A percentile compares a stretch with the other conserved stretches of the same genome.
These are phyloP conservation scores for Calocera cornea DNA, from an alignment of 768 basidiomycete species.

Conservation along the genomic window DNA sequence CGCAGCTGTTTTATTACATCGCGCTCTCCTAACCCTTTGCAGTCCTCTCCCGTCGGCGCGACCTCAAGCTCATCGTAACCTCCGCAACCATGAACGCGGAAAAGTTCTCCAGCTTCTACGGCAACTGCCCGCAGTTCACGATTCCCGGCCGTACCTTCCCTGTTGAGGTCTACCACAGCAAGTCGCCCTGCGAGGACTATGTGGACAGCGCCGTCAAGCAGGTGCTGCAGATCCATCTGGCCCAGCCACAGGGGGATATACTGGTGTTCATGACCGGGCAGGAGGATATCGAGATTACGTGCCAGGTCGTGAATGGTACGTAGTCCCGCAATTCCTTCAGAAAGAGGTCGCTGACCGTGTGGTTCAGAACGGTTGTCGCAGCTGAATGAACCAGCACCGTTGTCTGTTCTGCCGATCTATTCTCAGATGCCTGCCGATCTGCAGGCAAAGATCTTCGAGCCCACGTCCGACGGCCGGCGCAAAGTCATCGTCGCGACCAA, in stretches of 20 bases:
- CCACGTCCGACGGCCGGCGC: constrained; percentile 82
- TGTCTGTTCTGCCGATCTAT: constrained; percentile 94
- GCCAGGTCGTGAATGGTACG: constrained; percentile 78
- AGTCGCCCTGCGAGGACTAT: constrained; percentile 98
- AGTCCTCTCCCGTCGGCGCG: constrained; percentile 80
- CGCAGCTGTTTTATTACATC: not conserved
- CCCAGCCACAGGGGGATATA: constrained; percentile 84
- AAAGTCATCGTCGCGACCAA: constrained; percentile 99
- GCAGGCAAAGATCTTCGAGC: constrained; percentile 94
- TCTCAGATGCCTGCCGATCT: constrained; percentile 99
- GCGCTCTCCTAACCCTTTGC: not conserved
- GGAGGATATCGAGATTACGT: constrained; percentile 96
- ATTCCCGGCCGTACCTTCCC: constrained; percentile 94
- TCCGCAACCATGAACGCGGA: constrained; percentile 99
- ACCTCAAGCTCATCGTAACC: constrained; percentile 92
- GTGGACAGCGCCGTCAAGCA: constrained; percentile 98
- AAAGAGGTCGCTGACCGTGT: constrained; percentile 2
- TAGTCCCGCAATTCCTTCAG: not conserved
- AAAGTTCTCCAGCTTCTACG: constrained; percentile 96
- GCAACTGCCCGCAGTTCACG: constrained; percentile 86
- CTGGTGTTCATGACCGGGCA: constrained; percentile 99
- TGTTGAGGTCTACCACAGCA: constrained; percentile 89
- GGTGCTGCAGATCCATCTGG: constrained; percentile 89
- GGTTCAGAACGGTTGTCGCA: constrained; percentile 72
- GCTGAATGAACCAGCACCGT: constrained; percentile 74